Conservation (phyloP, 352 stramenopile species). For the Globisporangium polare region DNA sequence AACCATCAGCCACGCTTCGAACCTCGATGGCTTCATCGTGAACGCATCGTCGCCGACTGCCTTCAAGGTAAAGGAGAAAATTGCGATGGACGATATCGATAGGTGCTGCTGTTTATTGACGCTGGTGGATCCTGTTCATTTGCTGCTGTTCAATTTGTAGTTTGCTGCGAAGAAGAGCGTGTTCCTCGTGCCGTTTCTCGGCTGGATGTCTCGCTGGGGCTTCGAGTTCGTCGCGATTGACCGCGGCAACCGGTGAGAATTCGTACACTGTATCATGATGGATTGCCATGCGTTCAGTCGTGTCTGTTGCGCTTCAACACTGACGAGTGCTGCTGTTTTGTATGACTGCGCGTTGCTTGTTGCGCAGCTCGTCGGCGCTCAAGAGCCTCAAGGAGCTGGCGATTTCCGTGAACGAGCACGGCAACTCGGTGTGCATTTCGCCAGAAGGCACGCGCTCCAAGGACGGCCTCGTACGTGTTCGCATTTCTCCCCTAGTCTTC, state of each 20-base stretch:
- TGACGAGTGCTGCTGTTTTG: not conserved
- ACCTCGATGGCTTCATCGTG: slow-evolving; percentile 83
- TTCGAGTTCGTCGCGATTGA: slow-evolving; percentile 83
- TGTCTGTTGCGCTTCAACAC: not conserved
- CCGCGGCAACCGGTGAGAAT: slow-evolving; percentile 52
- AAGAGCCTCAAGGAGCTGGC: slow-evolving; percentile 71
- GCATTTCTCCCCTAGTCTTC: not conserved
- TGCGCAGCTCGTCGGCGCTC: slow-evolving; percentile 41
- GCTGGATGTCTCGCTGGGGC: slow-evolving; percentile 68
- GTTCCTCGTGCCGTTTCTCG: slow-evolving; percentile 75
- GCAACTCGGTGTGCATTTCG: slow-evolving; percentile 79
- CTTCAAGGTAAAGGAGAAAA: slow-evolving; percentile 59
- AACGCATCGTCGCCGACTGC: slow-evolving; percentile 62
- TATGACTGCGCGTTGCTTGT: too few relatives aligned
- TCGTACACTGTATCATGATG: not conserved
- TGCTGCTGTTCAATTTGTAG: slow-evolving; percentile 17
- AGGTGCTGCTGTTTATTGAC: too few relatives aligned
- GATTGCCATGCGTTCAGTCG: not conserved
- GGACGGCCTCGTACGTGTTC: slow-evolving; percentile 48
- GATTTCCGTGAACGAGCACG: slow-evolving; percentile 59
- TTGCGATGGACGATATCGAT: too few relatives aligned
- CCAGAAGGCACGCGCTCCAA: slow-evolving; percentile 83
- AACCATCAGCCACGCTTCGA: slow-evolving; percentile 82
- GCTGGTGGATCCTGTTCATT: too few relatives aligned
- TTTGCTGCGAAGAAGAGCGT: slow-evolving; percentile 85